Evolutionary conservation across 805 yeast genomes (phyloP).

Genomic region (Candida schatavii): DNA sequence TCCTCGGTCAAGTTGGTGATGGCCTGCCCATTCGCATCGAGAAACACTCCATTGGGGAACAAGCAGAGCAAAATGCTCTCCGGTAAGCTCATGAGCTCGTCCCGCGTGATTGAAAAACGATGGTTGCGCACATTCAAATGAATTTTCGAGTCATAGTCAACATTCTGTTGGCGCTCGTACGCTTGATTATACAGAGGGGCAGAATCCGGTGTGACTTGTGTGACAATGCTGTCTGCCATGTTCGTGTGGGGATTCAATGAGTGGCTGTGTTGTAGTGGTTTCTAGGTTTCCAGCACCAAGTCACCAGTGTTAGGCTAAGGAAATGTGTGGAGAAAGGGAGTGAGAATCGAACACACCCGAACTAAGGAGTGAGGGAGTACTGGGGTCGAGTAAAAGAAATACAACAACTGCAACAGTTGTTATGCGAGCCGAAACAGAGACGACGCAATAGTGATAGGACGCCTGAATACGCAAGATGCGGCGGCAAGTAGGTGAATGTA

Average conservation of each 20-base stretch:
- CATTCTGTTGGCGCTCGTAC: slow-evolving; percentile 25
- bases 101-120: slow-evolving; percentile 74
- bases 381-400: too few species aligned
- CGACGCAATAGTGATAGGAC: too few species aligned
- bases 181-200: slow-evolving; percentile 17
- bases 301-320: too few species aligned
- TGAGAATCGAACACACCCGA: too few species aligned
- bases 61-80: slow-evolving; percentile 84
- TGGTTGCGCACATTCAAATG: slow-evolving; percentile 75
- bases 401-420: too few species aligned
- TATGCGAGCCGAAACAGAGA: too few species aligned
- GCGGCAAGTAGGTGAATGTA: too few species aligned
- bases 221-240: slow-evolving; percentile 55
- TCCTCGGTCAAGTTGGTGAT: slow-evolving; percentile 77
- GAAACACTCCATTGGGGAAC: slow-evolving; percentile 87
- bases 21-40: slow-evolving; percentile 72
- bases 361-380: too few species aligned
- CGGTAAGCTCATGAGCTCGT: slow-evolving; percentile 87
- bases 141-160: slow-evolving; percentile 64
- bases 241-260: background rate
- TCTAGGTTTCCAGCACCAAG: too few species aligned
- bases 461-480: too few species aligned
- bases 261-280: too few species aligned
- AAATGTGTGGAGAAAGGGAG: too few species aligned
- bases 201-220: slow-evolving; percentile 60